These are phyloP conservation scores for Mycocentrospora acerina DNA, from an alignment of 2,329 filamentous ascomycete genomes.

Conservation along the genomic window DNA sequence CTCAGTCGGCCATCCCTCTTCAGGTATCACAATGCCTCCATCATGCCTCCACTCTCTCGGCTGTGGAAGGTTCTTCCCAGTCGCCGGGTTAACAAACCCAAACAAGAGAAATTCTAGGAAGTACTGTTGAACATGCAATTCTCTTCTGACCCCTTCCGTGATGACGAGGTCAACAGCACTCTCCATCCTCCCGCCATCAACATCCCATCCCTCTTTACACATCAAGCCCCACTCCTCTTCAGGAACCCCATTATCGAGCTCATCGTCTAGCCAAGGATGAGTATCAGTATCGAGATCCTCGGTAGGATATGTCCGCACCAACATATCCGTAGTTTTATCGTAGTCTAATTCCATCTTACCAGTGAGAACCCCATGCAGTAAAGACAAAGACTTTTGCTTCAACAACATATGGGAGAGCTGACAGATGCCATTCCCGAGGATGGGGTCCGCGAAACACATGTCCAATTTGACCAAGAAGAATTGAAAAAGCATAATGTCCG, in stretches of 20 bases:
- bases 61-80: slow-evolving; percentile 51
- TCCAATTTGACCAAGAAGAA: slow-evolving; percentile 72
- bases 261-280: slow-evolving; percentile 24
- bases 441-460: slow-evolving; percentile 67
- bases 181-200: slow-evolving; percentile 60
- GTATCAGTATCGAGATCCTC: slow-evolving; percentile 21
- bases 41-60: slow-evolving; percentile 55
- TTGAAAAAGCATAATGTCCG: slow-evolving; percentile 62
- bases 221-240: slow-evolving; percentile 40
- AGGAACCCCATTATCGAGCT: slow-evolving; percentile 20
- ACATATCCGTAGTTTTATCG: slow-evolving; percentile 12
- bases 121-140: slow-evolving; percentile 56
- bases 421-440: slow-evolving; percentile 53
- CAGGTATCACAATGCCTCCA: slow-evolving; percentile 37
- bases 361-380: slow-evolving; percentile 46
- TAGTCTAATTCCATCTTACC: slow-evolving; percentile 52
- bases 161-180: slow-evolving; percentile 39
- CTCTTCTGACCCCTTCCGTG: slow-evolving; percentile 56
- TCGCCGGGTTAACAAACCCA: slow-evolving; percentile 59
- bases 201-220: slow-evolving; percentile 47
- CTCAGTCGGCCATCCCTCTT: slow-evolving; percentile 5
- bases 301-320: slow-evolving; percentile 20
- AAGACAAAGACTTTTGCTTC: slow-evolving; percentile 53
- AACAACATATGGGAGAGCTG: slow-evolving; percentile 51
- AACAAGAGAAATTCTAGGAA: slow-evolving; percentile 62